Percentiles rank a stretch among this genome's conserved stretches.
These are phyloP conservation scores for Volvox carteri DNA, from an alignment of 163 green algal genomes.

Conservation along the genomic window DNA sequence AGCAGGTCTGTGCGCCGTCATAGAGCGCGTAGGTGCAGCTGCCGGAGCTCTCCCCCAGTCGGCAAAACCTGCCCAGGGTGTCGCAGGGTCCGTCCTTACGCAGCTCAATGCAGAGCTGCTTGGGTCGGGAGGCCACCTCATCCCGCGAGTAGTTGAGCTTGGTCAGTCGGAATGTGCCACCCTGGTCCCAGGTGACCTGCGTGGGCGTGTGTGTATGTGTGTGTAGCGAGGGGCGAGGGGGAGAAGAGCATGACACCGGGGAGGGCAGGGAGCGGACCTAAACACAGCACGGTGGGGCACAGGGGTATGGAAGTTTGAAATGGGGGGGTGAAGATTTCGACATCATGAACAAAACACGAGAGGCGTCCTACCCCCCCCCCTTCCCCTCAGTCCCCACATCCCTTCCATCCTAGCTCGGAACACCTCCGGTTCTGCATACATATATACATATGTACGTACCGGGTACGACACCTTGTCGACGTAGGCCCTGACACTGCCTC, in stretches of 20 bases:
- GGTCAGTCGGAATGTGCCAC: constrained; percentile 50
- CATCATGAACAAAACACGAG: too few relatives aligned
- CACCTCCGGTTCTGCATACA: too few relatives aligned
- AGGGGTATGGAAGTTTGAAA: too few relatives aligned
- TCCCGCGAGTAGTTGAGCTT: constrained; percentile 27
- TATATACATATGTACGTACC: background rate
- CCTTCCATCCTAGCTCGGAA: too few relatives aligned
- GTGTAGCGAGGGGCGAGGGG: too few relatives aligned
- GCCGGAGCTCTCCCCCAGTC: background rate
- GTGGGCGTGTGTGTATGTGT: too few relatives aligned
- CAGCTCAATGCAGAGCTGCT: constrained; percentile 49
- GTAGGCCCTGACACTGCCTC: constrained; percentile 40
- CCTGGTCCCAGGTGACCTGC: constrained; percentile 48
- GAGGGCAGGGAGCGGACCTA: too few relatives aligned
- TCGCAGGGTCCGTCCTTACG: constrained; percentile 33
- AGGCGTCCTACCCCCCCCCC: too few relatives aligned
- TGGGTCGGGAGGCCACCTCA: constrained; percentile 16
- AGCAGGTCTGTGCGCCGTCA: background rate
- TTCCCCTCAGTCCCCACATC: too few relatives aligned
- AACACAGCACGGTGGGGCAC: too few relatives aligned
- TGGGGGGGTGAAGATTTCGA: too few relatives aligned
- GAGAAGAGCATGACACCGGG: too few relatives aligned
- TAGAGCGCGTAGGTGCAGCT: constrained; percentile 25
- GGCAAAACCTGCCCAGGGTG: constrained; percentile 39
- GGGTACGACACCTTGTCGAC: constrained; percentile 51